Evolutionary conservation across 495 filamentous ascomycete genomes (phyloP).

Genomic region (Pseudotulostoma volvatum): DNA sequence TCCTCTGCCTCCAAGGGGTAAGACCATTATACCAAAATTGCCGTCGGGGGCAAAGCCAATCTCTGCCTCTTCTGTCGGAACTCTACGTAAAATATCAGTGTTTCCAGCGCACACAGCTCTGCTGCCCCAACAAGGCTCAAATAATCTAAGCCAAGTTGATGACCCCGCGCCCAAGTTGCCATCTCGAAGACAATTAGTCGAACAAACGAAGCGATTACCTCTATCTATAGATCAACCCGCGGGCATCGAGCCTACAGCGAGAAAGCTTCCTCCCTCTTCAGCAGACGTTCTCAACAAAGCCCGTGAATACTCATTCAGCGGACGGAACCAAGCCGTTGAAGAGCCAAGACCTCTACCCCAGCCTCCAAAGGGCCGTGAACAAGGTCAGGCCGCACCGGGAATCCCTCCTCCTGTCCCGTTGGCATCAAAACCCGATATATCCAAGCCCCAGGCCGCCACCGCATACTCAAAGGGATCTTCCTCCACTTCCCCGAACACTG

Average conservation of each 20-base stretch:
- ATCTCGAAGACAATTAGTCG: conserved; percentile 15
- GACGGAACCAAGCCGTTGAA: conserved; percentile 19
- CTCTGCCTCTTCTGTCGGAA: not conserved
- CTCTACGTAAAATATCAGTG: not conserved
- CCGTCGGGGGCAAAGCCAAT: conserved; percentile 12
- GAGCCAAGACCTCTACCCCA: not conserved
- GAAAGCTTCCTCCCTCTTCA: conserved; percentile 24
- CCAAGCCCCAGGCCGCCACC: conserved; percentile 37
- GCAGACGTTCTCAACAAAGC: conserved; percentile 16
- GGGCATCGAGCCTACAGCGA: conserved; percentile 7
- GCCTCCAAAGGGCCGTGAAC: conserved; percentile 2
- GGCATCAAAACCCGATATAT: conserved; percentile 41
- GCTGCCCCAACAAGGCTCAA: conserved; percentile 1
- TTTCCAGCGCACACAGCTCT: not conserved
- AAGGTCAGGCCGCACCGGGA: conserved; percentile 6
- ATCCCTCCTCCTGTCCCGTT: conserved; percentile 40
- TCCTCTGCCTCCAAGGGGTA: conserved; percentile 26
- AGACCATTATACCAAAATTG: conserved; percentile 8
- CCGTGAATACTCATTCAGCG: conserved; percentile 23
- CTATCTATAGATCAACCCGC: not conserved
- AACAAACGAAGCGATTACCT: conserved; percentile 4
- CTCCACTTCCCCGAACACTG: conserved; percentile 11
- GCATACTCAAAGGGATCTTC: conserved; percentile 21
- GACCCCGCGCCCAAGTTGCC: conserved; percentile 17
- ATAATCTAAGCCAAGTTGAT: conserved; percentile 1